A percentile compares a stretch with the other conserved stretches of the same genome.
These are phyloP conservation scores for Brasenia schreberi DNA, from an alignment of 164 flowering plant species.

Conservation along the genomic window DNA sequence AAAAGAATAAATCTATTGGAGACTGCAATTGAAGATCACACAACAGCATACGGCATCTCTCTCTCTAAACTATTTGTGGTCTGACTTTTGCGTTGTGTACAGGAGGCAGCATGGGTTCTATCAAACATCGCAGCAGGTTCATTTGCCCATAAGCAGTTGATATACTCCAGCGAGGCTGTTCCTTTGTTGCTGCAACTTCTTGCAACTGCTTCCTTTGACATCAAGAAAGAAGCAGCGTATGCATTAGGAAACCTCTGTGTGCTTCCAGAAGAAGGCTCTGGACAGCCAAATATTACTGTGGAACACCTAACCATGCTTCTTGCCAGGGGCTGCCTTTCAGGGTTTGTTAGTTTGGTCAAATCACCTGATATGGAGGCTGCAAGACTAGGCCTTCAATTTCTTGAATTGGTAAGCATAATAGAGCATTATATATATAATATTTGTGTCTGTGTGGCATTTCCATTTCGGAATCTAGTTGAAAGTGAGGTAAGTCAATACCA, in stretches of 20 bases:
- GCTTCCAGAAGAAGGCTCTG: slow-evolving; percentile 42
- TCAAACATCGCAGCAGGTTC: slow-evolving; percentile 96
- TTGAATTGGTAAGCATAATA: slow-evolving; percentile 65
- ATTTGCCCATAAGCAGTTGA: slow-evolving; percentile 59
- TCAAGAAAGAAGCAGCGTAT: slow-evolving; percentile 88
- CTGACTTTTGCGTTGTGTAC: slow-evolving; percentile 7
- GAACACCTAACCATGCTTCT: slow-evolving; percentile 84
- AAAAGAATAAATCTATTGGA: too few species aligned
- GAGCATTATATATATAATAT: too few species aligned
- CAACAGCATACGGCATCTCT: background rate
- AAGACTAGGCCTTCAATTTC: slow-evolving; percentile 81
- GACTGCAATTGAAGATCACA: background rate
- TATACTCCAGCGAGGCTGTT: slow-evolving; percentile 57
- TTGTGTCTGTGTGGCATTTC: too few species aligned
- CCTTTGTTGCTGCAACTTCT: slow-evolving; percentile 53
- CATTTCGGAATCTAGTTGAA: too few species aligned
- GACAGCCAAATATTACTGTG: slow-evolving; percentile 45
- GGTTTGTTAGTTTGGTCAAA: slow-evolving; percentile 73
- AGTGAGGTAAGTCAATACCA: too few species aligned
- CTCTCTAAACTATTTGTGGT: background rate
- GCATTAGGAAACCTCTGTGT: slow-evolving; percentile 92
- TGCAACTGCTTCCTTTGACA: slow-evolving; percentile 77
- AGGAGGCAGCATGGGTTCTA: slow-evolving; percentile 98
- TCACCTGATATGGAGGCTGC: slow-evolving; percentile 91
- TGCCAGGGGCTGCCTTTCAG: slow-evolving; percentile 67